phyloP scores from a whole-genome alignment of 192 early-diverging fungal genomes.

The Podila verticillata region DNA sequence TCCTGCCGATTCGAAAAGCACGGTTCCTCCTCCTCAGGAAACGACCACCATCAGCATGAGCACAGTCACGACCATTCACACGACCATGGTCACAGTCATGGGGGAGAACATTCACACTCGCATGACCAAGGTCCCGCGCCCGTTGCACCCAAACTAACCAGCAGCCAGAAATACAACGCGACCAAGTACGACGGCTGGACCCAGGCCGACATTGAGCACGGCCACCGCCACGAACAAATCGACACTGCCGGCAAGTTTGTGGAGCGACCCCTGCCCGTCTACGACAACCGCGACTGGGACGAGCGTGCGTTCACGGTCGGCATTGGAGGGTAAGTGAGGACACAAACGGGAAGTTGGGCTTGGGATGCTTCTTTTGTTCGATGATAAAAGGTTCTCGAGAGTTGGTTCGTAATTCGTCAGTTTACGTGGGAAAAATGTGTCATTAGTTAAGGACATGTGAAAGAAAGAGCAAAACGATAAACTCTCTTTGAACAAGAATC shows the following conservation, averaged over 20 bases:
- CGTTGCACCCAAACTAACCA: constrained; percentile 52
- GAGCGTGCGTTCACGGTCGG: constrained; percentile 96
- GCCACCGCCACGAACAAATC: constrained; percentile 91
- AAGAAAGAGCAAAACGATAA: too few species aligned
- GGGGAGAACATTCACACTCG: constrained; percentile 66
- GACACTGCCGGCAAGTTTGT: constrained; percentile 87
- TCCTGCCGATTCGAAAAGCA: constrained; percentile 65
- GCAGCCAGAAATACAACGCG: constrained; percentile 45
- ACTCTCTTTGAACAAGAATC: too few species aligned
- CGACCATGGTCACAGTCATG: constrained; percentile 60
- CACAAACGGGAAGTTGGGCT: too few species aligned
- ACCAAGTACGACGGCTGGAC: constrained; percentile 51
- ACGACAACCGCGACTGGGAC: constrained; percentile 82
- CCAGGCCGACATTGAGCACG: constrained; percentile 71
- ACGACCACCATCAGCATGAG: constrained; percentile 59
- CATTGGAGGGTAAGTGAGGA: constrained; percentile 79
- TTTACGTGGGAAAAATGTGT: too few species aligned
- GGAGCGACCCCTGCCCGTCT: constrained; percentile 78
- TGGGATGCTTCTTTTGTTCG: too few species aligned
- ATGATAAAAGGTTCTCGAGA: too few species aligned
- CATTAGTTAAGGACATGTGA: too few species aligned
- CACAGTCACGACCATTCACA: constrained; percentile 69
- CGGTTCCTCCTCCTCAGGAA: constrained; percentile 24
- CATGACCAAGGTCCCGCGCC: constrained; percentile 55
- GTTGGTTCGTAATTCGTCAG: too few species aligned